Base-by-base conservation (phyloP, 306 rosid species). In the Pyrus bretschneideri region DNA sequence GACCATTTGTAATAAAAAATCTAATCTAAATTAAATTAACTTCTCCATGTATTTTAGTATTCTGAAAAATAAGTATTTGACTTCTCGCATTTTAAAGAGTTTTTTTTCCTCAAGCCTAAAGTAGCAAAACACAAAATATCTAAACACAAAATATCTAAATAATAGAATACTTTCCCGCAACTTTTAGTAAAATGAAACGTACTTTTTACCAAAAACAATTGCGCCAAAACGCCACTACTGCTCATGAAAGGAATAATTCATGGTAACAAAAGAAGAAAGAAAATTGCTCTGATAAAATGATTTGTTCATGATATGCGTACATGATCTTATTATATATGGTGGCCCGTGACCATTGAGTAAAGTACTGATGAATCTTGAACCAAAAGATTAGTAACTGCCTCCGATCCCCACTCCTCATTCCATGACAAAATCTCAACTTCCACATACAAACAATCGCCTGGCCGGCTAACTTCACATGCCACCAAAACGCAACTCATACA, bases 401-500 rank as follows among this genome's bases (percentile, higher is more conserved):
- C 71, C 78, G 74, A 80, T 65, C 64, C 74, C 58, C 61, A 45
- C 61, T 69, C 67, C 23, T 69, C 85, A 79, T 31, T 73, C 79
- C 51, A 81, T 61, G 88, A 77, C 90, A 87, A 87, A 86, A 55
- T 74, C 87, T 21, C 86, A 84, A 84, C 86, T 31, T 78, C 81
- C 79, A 33, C 70, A 67, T 54, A 33, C 13, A 2, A 79, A 87
- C 90, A 80, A 84, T 12, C 19, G 61, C 49, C 23, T 75, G 88
- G 91, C 91, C 91, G 91, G 91, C 88, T 30, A 81, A 15, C 55
- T 79, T 81, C 88, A 87, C 82, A 87, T 82, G 88, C 71, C 74
- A 80, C 85, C 88, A 84, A 87, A 84, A 84, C 67, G 23, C 25
- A 33, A 25, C 44, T 18, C 35, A 13, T 15, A 35, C 42, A 3